phyloP scores from a whole-genome alignment of 2,329 filamentous ascomycete species.

The Talaromyces atroroseus region DNA sequence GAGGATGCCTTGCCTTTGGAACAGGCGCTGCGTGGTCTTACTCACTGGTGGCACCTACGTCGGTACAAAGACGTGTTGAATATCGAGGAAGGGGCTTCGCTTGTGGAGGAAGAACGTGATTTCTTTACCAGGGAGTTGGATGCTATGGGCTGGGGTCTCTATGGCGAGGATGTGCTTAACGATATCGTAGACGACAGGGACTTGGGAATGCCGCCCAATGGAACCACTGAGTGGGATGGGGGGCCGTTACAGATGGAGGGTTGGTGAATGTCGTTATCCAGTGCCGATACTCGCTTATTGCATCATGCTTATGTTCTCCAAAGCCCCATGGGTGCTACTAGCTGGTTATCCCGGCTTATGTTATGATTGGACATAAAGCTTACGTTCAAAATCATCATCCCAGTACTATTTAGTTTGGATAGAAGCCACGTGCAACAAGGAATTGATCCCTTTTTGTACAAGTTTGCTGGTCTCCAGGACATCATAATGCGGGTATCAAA shows the following conservation, averaged over 20 bases:
- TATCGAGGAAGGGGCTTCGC: conserved; percentile 42
- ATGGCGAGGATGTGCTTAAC: conserved; percentile 30
- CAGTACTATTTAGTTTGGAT: background rate
- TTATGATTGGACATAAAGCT: background rate
- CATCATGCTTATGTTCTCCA: background rate
- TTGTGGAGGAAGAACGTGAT: conserved; percentile 67
- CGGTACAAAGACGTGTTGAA: conserved; percentile 73
- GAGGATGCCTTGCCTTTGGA: conserved; percentile 89
- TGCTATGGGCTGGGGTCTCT: conserved; percentile 54
- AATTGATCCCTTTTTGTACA: background rate
- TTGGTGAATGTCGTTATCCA: conserved; percentile 17
- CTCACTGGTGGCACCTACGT: conserved; percentile 89
- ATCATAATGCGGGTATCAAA: background rate
- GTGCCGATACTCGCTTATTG: background rate
- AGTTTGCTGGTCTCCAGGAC: background rate
- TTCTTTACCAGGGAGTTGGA: conserved; percentile 76
- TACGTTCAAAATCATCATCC: background rate
- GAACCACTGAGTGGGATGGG: conserved; percentile 31
- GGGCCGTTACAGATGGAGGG: conserved; percentile 33
- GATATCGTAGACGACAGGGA: conserved; percentile 24
- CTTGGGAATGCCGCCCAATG: conserved; percentile 23
- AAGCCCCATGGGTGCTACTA: background rate
- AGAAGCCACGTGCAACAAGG: background rate
- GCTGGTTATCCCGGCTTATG: background rate
- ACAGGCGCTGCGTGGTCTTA: conserved; percentile 80